Evolutionary conservation across 805 yeast genomes (phyloP).

Genomic region (Barnettozyma sucrosica): DNA sequence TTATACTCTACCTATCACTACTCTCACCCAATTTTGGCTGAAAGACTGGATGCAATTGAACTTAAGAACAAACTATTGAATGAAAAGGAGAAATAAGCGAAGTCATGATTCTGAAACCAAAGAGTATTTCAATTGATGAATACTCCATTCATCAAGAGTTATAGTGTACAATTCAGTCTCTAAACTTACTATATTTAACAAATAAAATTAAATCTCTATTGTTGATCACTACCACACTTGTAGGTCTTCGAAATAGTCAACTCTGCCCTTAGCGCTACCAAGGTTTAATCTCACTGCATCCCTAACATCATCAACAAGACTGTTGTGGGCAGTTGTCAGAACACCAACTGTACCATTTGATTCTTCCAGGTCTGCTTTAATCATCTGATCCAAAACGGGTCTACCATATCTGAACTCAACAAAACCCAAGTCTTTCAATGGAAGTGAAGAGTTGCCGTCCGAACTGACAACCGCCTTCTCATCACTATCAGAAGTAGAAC

Average conservation of each 20-base stretch:
- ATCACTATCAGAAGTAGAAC: slow-evolving; percentile 3
- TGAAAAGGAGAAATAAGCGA: slow-evolving; percentile 15
- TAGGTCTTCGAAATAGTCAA: slow-evolving; percentile 53
- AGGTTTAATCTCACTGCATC: slow-evolving; percentile 34
- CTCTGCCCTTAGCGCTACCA: slow-evolving; percentile 29
- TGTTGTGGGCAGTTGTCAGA: slow-evolving; percentile 50
- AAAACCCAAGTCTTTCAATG: slow-evolving; percentile 18
- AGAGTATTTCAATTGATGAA: neutral
- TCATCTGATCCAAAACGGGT: slow-evolving; percentile 37
- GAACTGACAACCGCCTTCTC: neutral
- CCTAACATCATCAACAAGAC: slow-evolving; percentile 49
- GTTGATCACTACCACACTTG: slow-evolving; percentile 44
- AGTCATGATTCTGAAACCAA: neutral
- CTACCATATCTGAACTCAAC: slow-evolving; percentile 40
- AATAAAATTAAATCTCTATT: too few relatives aligned
- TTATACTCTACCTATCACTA: slow-evolving; percentile 82
- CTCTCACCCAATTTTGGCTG: slow-evolving; percentile 89
- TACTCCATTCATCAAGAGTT: neutral
- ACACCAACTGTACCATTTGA: slow-evolving; percentile 37
- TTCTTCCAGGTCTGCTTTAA: slow-evolving; percentile 33
- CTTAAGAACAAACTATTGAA: slow-evolving; percentile 14
- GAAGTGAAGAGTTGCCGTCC: neutral
- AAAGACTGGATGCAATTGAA: slow-evolving; percentile 76
- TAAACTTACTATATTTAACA: too few relatives aligned
- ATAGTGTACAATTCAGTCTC: too few relatives aligned